Evolutionary conservation across 495 filamentous ascomycete genomes (phyloP), one percentile per base, ranked within the genome.

Genomic region (Platismatia glauca): DNA sequence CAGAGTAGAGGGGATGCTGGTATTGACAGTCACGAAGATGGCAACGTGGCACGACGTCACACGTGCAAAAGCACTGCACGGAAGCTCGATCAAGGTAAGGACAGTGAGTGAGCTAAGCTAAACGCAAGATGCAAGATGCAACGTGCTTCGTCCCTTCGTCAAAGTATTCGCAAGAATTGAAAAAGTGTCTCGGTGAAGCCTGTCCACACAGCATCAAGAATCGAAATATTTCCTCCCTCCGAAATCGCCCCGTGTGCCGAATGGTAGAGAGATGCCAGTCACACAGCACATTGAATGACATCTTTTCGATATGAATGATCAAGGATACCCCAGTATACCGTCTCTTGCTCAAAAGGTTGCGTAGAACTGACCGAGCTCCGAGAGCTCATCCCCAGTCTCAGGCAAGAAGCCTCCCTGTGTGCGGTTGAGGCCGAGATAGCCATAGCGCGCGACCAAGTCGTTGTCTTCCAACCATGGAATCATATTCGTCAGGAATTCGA

Each of bases 401-500:
- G 38, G 37, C 38, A 64, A 16, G 57, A 64, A 64, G 33, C 59
- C 50, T 61, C 24, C 62, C 34, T 15, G 31, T 44, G 38, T 22
- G 27, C 43, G 16, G 18, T 60, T 57, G 12, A 35, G 24, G 34
- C 59, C 55, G 15, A 66, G 55, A 37, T 66, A 68, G 13, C 59
- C 66, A 43, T 68, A 68, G 16, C 58, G 34, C 38, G 59, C 48
- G 22, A 68, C 44, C 38, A 48, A 43, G 18, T 59, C 44, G 52
- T 68, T 55, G 11, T 16, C 27, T 18, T 68, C 66, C 48, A 68
- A 39, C 34, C 56, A 57, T 56, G 66, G 66, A 20, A 68, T 58
- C 9, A 66, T 60, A 18, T 59, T 57, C 29, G 60, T 44, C 20
- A 68, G 38, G 79, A 90, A 90, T 11, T 71, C 62, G 35, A 76